phyloP scores from a whole-genome alignment of 176 grass and related monocot species.

The Panicum miliaceum region DNA sequence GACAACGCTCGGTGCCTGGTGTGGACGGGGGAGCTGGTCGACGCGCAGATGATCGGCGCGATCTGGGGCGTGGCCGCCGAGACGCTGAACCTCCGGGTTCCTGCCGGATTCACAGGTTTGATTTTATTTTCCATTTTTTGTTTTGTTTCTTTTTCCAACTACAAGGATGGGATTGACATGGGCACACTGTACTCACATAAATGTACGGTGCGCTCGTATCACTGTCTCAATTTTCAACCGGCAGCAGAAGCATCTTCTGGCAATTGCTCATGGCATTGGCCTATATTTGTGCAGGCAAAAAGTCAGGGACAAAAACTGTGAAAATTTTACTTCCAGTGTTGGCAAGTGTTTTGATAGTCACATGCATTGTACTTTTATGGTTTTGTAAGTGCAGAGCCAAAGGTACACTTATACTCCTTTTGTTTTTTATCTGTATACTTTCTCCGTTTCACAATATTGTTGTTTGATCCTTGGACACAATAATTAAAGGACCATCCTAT shows the following conservation, averaged over 20 bases:
- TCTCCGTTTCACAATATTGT: neutral
- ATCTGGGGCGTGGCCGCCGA: slow-evolving; percentile 2
- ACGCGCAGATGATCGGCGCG: slow-evolving; percentile 44
- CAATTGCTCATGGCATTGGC: neutral
- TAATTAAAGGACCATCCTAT: no score
- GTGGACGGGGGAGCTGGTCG: slow-evolving; percentile 54
- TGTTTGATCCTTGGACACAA: no score
- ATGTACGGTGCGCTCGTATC: neutral
- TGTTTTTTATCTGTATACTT: neutral
- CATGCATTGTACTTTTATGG: slow-evolving; percentile 38
- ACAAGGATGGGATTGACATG: neutral
- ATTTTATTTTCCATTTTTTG: neutral
- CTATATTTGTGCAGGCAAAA: slow-evolving; percentile 22
- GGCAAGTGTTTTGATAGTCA: neutral
- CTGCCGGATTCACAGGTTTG: slow-evolving; percentile 18
- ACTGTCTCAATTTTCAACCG: neutral
- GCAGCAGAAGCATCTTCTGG: neutral
- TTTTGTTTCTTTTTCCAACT: neutral
- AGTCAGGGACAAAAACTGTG: neutral
- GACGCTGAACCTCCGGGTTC: slow-evolving; percentile 58
- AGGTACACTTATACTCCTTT: slow-evolving; percentile 17
- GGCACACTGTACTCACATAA: neutral
- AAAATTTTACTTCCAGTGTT: slow-evolving; percentile 35
- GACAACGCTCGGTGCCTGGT: slow-evolving; percentile 47
- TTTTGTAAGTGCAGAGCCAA: slow-evolving; percentile 20